Evolutionary conservation across 805 yeast genomes (phyloP).

Genomic region (Ogataea neopini): DNA sequence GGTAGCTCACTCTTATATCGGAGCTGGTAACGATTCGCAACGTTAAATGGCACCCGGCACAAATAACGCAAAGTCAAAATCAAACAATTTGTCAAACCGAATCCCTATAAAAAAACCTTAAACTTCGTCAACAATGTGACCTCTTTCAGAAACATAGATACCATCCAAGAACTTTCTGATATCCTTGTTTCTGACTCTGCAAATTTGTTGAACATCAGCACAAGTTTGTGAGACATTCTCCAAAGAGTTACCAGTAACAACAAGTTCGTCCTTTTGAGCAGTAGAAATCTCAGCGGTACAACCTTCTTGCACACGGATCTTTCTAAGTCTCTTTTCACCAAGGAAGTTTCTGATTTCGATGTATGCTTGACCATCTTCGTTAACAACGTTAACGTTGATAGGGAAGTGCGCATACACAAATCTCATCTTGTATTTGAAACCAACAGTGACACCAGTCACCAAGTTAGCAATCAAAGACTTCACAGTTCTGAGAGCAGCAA

Average conservation of each 20-base stretch:
- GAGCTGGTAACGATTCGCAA: conserved; percentile 39
- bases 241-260: conserved; percentile 91
- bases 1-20: conserved; percentile 32
- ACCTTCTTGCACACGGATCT: conserved; percentile 83
- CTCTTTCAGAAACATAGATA: conserved; percentile 97
- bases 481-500: conserved; percentile 98
- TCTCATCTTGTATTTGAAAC: conserved; percentile 99
- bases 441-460: conserved; percentile 98
- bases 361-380: conserved; percentile 67
- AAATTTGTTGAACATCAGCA: conserved; percentile 96
- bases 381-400: conserved; percentile 92
- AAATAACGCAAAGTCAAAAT: conserved; percentile 16
- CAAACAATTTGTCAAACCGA: conserved; percentile 13
- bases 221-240: conserved; percentile 98
- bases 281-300: conserved; percentile 81
- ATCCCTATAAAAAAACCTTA: conserved; percentile 9
- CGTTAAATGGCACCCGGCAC: conserved; percentile 32
- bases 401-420: conserved; percentile 99
- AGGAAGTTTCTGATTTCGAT: conserved; percentile 99
- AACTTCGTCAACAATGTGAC: conserved; percentile 64
- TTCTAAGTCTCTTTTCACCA: conserved; percentile 98
- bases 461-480: conserved; percentile 91
- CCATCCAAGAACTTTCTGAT: conserved; percentile 99
- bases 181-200: conserved; percentile 99
- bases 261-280: conserved; percentile 90